Base-by-base conservation (phyloP, 768 basidiomycete genomes). In the Amanita exitialis region DNA sequence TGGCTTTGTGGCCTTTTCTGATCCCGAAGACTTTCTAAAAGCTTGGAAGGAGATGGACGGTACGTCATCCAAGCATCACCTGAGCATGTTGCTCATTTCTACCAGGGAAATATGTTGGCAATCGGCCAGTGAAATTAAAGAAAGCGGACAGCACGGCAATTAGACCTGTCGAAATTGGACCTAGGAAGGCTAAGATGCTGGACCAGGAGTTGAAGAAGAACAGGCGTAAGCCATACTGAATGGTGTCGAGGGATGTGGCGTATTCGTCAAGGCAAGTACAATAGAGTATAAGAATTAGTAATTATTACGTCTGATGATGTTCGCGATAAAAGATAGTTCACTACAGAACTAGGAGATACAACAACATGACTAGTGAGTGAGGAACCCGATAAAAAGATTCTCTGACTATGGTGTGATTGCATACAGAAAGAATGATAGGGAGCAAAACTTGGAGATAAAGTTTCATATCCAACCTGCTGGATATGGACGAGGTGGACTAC, bases 11-110 rank as follows among this genome's bases (percentile, higher is more conserved):
- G 91, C 91, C 1, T 99, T 98, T 67, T 90, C 89, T 39, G 96
- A 98, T 62, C 96, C 96, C 0, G 96, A 99, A 68, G 96, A 99
- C 64, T 97, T 98, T 66, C 65, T 99, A 51, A 94, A 83, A 63
- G 95, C 95, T 15, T 99, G 95, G 95, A 97, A 97, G 64, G 94
- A 98, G 66, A 98, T 96, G 94, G 93, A 97, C 66, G 95, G 94
- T 90, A 58, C 32, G 86, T 64, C 1, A 38, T 36, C 3, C 46
- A 28, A 25, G 39, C 9, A 1, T 47, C 25, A 44, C 10, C 15
- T 32, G 30, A 16, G 21, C 48, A 53, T 21, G 53, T 43, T 55
- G 10, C 59, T 44, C 28, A 36, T 34, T 23, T 50, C 13, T 57
- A 36, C 49, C 30, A 69, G 94, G 94, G 56, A 98, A 98, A 74